Percentiles rank a stretch among this genome's conserved stretches.
These are phyloP conservation scores for Leishmania major DNA, from an alignment of 208 protist genomes.

Conservation along the genomic window DNA sequence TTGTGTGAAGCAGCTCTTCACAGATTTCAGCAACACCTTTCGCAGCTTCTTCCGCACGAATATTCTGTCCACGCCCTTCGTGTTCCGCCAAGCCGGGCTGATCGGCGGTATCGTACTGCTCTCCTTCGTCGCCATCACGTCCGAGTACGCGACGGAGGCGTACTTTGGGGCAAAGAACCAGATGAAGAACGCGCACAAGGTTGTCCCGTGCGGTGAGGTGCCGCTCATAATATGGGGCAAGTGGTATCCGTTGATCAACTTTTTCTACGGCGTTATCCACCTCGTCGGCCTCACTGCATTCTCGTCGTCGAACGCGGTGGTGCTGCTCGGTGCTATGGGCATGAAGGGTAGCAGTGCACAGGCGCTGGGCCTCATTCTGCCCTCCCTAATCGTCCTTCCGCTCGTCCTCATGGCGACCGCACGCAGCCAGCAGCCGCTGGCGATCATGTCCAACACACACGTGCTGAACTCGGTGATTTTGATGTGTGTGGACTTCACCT, in stretches of 20 bases:
- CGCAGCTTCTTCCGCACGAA: constrained; percentile 64
- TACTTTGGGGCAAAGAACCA: constrained; percentile 68
- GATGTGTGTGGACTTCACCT: constrained; percentile 56
- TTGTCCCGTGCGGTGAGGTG: constrained; percentile 57
- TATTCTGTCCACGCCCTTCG: constrained; percentile 55
- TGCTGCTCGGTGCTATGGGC: constrained; percentile 55
- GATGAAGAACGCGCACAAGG: constrained; percentile 39
- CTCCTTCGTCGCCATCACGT: constrained; percentile 42
- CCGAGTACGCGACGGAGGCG: constrained; percentile 59
- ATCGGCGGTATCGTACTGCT: constrained; percentile 54
- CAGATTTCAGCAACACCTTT: constrained; percentile 55
- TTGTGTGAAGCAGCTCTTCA: constrained; percentile 58
- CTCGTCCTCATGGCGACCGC: constrained; percentile 60
- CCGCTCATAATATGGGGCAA: constrained; percentile 41
- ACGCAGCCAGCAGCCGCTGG: constrained; percentile 43
- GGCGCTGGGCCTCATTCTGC: constrained; percentile 47
- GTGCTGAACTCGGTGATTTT: constrained; percentile 44
- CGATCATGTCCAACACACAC: constrained; percentile 48
- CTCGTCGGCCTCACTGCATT: constrained; percentile 62
- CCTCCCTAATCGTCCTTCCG: constrained; percentile 44
- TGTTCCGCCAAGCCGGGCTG: constrained; percentile 53
- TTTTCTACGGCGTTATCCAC: constrained; percentile 60
- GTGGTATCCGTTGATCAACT: constrained; percentile 54
- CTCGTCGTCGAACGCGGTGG: constrained; percentile 44
- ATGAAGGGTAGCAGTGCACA: constrained; percentile 38